These are phyloP conservation scores for Aquilaria sinensis DNA, from an alignment of 345 rosid species.

Conservation along the genomic window DNA sequence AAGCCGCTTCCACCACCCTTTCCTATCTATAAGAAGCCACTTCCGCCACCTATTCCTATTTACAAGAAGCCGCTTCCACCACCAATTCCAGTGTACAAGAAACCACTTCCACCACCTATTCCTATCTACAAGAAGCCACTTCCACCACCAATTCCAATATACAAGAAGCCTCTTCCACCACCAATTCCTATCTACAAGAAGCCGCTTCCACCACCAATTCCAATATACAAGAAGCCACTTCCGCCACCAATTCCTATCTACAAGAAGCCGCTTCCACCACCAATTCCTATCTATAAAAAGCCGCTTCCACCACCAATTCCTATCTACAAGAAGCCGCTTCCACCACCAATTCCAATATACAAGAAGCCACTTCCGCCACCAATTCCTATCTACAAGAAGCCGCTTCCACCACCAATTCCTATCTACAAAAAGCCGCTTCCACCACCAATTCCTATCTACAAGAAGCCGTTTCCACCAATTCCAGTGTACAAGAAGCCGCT, in stretches of 20 bases:
- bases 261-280: slow-evolving; percentile 16
- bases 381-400: not conserved
- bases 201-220: slow-evolving; percentile 13
- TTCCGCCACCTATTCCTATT: slow-evolving; percentile 1
- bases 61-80: slow-evolving; percentile 7
- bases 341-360: not conserved
- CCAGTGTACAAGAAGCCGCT: slow-evolving; percentile 14
- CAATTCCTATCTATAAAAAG: not conserved
- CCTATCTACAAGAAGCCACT: slow-evolving; percentile 16
- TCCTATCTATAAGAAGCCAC: slow-evolving; percentile 16
- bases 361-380: not conserved
- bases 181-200: slow-evolving; percentile 15
- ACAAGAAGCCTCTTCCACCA: slow-evolving; percentile 8
- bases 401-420: no score
- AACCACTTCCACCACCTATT: slow-evolving; percentile 12
- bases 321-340: not conserved
- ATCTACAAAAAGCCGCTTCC: not conserved
- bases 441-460: slow-evolving; percentile 7
- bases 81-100: not conserved
- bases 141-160: slow-evolving; percentile 23
- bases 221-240: slow-evolving; percentile 25
- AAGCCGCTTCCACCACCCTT: slow-evolving; percentile 13
- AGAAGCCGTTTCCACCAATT: slow-evolving; percentile 14
- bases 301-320: slow-evolving; percentile 12
- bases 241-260: slow-evolving; percentile 8